phyloP scores from a whole-genome alignment of 768 basidiomycete genomes.

The Termitomyces sp. region DNA sequence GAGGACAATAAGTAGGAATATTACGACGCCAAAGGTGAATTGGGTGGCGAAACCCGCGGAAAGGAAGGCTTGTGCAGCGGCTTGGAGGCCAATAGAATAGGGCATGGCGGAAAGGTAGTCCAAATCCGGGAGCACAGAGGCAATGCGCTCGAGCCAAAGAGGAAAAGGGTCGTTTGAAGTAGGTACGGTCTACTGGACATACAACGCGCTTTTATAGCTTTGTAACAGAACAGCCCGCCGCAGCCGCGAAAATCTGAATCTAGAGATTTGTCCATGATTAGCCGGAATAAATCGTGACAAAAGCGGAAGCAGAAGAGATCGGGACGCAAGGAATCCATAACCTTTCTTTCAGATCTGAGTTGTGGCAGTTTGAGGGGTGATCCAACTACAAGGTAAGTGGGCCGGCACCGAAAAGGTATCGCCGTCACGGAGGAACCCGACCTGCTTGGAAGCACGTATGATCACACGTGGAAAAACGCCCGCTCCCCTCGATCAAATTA shows the following conservation, averaged over 20 bases:
- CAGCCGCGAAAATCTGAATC: constrained; percentile 25
- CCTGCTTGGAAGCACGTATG: constrained; percentile 9
- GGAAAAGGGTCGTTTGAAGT: constrained; percentile 15
- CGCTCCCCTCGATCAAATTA: constrained; percentile 15
- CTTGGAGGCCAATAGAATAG: constrained; percentile 46
- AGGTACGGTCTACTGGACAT: constrained; percentile 22
- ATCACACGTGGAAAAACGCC: constrained; percentile 17
- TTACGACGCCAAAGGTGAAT: constrained; percentile 43
- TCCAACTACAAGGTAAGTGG: constrained; percentile 12
- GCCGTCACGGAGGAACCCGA: constrained; percentile 14
- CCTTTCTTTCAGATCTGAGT: constrained; percentile 12
- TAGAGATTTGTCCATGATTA: constrained; percentile 13
- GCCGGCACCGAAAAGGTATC: constrained; percentile 19
- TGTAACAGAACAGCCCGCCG: constrained; percentile 25
- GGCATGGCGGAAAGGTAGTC: constrained; percentile 38
- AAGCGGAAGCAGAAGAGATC: constrained; percentile 18
- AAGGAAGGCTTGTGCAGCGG: constrained; percentile 46
- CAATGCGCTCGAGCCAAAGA: constrained; percentile 20
- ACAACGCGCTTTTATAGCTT: constrained; percentile 25
- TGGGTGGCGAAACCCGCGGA: constrained; percentile 48
- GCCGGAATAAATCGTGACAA: constrained; percentile 13
- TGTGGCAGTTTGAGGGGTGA: constrained; percentile 8
- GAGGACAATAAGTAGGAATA: constrained; percentile 43
- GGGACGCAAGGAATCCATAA: constrained; percentile 11
- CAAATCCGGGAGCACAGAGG: constrained; percentile 23